Base-by-base conservation (phyloP, 164 flowering plant genomes). In the Kalanchoe fedtschenkoi region DNA sequence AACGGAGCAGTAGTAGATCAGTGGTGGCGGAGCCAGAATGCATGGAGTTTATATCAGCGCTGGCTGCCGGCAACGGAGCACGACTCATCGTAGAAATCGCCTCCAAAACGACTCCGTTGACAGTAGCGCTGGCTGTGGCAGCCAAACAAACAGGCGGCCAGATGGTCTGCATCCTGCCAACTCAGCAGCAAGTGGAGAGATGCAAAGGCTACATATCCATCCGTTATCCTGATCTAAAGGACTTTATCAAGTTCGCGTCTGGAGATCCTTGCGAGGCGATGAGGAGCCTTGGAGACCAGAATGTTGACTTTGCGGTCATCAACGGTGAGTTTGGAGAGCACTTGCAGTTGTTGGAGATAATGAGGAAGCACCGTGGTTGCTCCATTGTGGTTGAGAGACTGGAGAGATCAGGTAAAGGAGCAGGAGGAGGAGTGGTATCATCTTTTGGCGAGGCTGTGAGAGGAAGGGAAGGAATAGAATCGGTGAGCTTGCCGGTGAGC, bases 11-110 rank as follows among this genome's bases (percentile, higher is more conserved):
- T 5, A 26, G 30, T 51, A 26, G 56, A 51, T 17, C 32, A 51
- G n/a, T 28, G 30, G 56, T 51, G 30, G 56, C 54, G 34, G 83
- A 76, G 54, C 81, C 77, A 0, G 78, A 77, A 33, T 70, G 81
- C 77, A 75, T 58, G 24, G 89, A 81, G 57, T 80, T 81, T 72
- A 66, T 84, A 64, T 82, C 89, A 51, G 86, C 89, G 43, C 60
- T 82, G 39, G 89, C 86, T 19, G 89, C 89, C 1, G 86, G 89
- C n/a, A 80, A 70, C 75, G 75, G 69, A n/a, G 71, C 86, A 30
- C 64, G 78, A 51, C 74, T 82, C 44, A 80, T 84, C 3, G 84
- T 84, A 2, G 84, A 84, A 56, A 76, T 84, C 24, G 65, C 86
- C 5, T 62, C 73, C 1, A 66, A 69, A 1, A 81, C 70, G 7